Base-by-base conservation (phyloP, 2,329 filamentous ascomycete genomes). In the Botrytis porri region DNA sequence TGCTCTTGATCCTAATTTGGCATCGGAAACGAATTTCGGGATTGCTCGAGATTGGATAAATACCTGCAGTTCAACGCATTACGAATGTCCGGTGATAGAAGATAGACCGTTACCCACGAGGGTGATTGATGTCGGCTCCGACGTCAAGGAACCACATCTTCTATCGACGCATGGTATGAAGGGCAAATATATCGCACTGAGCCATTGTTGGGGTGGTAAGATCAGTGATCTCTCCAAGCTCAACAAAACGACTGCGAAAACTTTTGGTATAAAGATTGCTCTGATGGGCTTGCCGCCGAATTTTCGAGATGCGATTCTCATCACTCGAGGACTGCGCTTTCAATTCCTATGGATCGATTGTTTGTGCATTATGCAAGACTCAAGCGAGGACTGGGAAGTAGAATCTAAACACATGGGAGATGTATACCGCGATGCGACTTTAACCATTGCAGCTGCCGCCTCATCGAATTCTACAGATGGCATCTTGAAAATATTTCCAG, bases 41-140 rank as follows among this genome's bases (percentile, higher is more conserved):
- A 70, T 70, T 22, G 69, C 57, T 18, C 2, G 57, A 29, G 45
- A 59, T 29, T 75, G 75, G 75, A 37, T 76, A 1, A 20, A 69
- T 4, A 43, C 35, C 0, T 76, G 75, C 37, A 7, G 20, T 20
- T 37, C 41, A 3, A 54, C 6, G 9, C 75, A 76, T 39, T 6
- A 41, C 2, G 16, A 64, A 35, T 76, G 75, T 48, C 39, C 37
- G 2, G 8, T 16, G 16, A 4, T 60, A 4, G n/a, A 63, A 4
- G 35, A 73, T 20, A 62, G n/a, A 7, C 25, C 32, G 2, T 45
- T 77, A 9, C 76, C 76, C 2, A 65, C 72, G 20, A 65, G 76
- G 57, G 70, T 77, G 0, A 69, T 76, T 7, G 54, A 77, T 71
- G 74, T 77, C 35, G 76, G 76, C 1, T 70, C 74, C 0, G 69